Conservation (phyloP, 176 grass and related monocot species). For the Cenchrus purpureus region DNA sequence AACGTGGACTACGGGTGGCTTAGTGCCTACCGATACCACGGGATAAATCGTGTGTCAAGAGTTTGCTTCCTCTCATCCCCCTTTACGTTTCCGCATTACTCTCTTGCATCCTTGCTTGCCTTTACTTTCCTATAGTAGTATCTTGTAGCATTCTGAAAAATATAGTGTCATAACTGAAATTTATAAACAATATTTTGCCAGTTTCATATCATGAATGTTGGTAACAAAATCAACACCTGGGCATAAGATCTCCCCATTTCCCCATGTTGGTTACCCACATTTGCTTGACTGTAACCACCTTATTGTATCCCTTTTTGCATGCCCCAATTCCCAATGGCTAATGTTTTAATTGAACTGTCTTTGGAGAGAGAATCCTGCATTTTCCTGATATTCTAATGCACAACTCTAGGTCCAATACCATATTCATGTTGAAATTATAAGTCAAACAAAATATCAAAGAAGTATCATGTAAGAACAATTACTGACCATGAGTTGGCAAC, state of each 20-base stretch:
- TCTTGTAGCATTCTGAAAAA: too few species aligned
- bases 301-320: background rate
- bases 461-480: slow-evolving; percentile 40
- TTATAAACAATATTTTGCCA: background rate
- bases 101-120: too few species aligned
- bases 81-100: too few species aligned
- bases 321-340: background rate
- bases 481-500: slow-evolving; percentile 72
- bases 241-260: background rate
- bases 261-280: background rate
- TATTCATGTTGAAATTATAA: background rate
- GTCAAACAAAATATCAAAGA: background rate
- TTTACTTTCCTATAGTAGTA: too few species aligned
- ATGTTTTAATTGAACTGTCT: background rate
- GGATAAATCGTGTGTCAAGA: too few species aligned
- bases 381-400: slow-evolving; percentile 3
- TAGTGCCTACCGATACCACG: too few species aligned
- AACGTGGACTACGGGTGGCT: too few species aligned
- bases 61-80: too few species aligned
- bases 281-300: background rate
- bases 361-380: background rate
- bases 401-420: background rate
- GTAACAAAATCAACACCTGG: background rate
- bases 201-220: background rate
- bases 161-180: too few species aligned